These are phyloP conservation scores for Penicillium concentricum DNA, from an alignment of 2,329 filamentous ascomycete genomes.

Conservation along the genomic window DNA sequence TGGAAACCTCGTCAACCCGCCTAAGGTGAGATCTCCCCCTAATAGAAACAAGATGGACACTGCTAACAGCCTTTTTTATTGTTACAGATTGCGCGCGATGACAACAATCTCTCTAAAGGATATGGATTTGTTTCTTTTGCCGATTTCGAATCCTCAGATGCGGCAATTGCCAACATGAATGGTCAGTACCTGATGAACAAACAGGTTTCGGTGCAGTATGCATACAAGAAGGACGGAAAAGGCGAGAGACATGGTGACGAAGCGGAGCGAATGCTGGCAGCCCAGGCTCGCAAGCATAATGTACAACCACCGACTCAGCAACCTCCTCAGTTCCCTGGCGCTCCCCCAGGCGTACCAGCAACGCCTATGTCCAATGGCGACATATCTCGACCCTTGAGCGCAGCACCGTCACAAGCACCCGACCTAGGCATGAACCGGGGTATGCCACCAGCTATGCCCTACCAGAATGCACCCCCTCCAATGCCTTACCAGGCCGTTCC, in stretches of 20 bases:
- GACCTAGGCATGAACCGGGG: slow-evolving; percentile 43
- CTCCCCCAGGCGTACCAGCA: slow-evolving; percentile 40
- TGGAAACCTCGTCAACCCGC: slow-evolving; percentile 76
- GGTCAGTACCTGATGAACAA: slow-evolving; percentile 97
- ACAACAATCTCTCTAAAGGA: slow-evolving; percentile 83
- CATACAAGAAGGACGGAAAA: slow-evolving; percentile 99
- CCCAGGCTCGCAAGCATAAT: slow-evolving; percentile 91
- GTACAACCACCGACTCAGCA: slow-evolving; percentile 78
- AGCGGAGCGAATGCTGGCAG: slow-evolving; percentile 86
- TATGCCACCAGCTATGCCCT: slow-evolving; percentile 38
- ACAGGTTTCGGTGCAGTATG: slow-evolving; percentile 94
- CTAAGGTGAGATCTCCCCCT: slow-evolving; percentile 65
- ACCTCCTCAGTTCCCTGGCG: slow-evolving; percentile 64
- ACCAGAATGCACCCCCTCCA: slow-evolving; percentile 45
- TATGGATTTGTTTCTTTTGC: slow-evolving; percentile 95
- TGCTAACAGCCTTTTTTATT: slow-evolving; percentile 23
- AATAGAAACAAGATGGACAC: background rate
- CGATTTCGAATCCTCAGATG: slow-evolving; percentile 90
- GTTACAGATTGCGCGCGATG: slow-evolving; percentile 70
- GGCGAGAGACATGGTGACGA: slow-evolving; percentile 93
- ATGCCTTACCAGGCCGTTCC: slow-evolving; percentile 45
- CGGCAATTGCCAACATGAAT: slow-evolving; percentile 88
- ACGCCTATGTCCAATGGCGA: slow-evolving; percentile 48
- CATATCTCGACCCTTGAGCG: slow-evolving; percentile 33
- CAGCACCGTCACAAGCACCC: slow-evolving; percentile 23